Evolutionary conservation across 176 grass and related monocot species (phyloP).

Genomic region (Aegilops sharonensis): DNA sequence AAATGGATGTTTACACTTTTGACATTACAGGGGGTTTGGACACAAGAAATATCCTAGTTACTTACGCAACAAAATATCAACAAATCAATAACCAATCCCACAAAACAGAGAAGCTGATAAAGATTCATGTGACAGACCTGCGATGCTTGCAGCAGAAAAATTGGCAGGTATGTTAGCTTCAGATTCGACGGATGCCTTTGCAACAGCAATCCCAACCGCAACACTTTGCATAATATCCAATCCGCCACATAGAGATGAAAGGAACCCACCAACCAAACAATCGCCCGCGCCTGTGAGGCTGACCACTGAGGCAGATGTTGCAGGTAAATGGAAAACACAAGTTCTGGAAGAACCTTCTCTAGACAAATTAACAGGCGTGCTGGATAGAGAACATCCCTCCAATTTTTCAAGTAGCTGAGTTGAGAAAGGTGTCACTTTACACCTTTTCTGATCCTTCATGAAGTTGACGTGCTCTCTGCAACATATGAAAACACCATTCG

Average conservation of each 20-base stretch:
- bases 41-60: not conserved
- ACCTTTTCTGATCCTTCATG: slow-evolving; percentile 39
- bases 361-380: slow-evolving; percentile 26
- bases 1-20: not conserved
- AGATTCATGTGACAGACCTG: slow-evolving; percentile 45
- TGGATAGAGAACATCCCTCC: slow-evolving; percentile 19
- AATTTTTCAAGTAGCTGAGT: slow-evolving; percentile 46
- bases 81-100: not conserved
- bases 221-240: slow-evolving; percentile 70
- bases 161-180: slow-evolving; percentile 70
- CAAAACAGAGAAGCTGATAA: not conserved
- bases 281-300: slow-evolving; percentile 87
- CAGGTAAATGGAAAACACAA: slow-evolving; percentile 77
- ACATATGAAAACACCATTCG: slow-evolving; percentile 80
- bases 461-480: slow-evolving; percentile 44
- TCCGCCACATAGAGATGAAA: slow-evolving; percentile 68
- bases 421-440: slow-evolving; percentile 26
- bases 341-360: slow-evolving; percentile 43
- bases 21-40: not conserved
- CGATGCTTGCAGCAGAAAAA: slow-evolving; percentile 46
- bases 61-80: not conserved
- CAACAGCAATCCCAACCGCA: slow-evolving; percentile 65
- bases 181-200: slow-evolving; percentile 82
- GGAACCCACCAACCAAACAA: slow-evolving; percentile 81
- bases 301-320: slow-evolving; percentile 60